Base-by-base conservation (phyloP, 106 monocot species). In the Acorus gramineus region DNA sequence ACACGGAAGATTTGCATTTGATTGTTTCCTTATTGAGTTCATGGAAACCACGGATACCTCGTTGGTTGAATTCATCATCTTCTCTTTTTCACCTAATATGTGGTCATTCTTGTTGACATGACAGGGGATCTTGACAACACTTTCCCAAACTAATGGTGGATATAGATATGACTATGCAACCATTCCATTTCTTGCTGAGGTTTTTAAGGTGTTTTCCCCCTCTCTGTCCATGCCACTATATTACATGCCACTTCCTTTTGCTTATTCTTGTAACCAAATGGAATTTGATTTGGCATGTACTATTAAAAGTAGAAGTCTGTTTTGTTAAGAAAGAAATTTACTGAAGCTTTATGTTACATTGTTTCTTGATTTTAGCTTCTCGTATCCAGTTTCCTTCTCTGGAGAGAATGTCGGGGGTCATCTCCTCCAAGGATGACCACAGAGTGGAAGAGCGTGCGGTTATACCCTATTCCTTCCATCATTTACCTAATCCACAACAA, bases 401-500 rank as follows among this genome's bases (percentile, higher is more conserved):
- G 94, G 94, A 95, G 73, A 69, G 94, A 87, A 72, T 78, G 66
- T 52, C 55, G 73, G 5, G 42, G 78, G 53, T 76, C 79, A 11
- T 78, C 73, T 61, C 67, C 86, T 61, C 86, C 86, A 47, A 87
- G 76, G 67, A 82, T 95, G 84, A 95, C 90, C 28, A 95, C 72
- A 54, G 90, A 95, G 56, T 95, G 94, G 94, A 86, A 73, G 63
- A 82, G 57, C 52, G 72, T 90, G 46, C 75, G 84, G 53, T 66
- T 95, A 52, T 95, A 76, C 71, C 78, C 79, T 11, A 78, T 90
- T 70, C 94, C 94, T 66, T 95, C 94, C 53, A 69, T 95, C 75
- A 87, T 90, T 66, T 95, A 95, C 55, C 84, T 95, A 53, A 71
- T 95, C 76, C 94, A 95, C 82, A 95, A 95, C 74, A 95, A 95